Evolutionary conservation across 2,329 filamentous ascomycete species (phyloP).

Genomic region (Dothideomycetidae sp.): DNA sequence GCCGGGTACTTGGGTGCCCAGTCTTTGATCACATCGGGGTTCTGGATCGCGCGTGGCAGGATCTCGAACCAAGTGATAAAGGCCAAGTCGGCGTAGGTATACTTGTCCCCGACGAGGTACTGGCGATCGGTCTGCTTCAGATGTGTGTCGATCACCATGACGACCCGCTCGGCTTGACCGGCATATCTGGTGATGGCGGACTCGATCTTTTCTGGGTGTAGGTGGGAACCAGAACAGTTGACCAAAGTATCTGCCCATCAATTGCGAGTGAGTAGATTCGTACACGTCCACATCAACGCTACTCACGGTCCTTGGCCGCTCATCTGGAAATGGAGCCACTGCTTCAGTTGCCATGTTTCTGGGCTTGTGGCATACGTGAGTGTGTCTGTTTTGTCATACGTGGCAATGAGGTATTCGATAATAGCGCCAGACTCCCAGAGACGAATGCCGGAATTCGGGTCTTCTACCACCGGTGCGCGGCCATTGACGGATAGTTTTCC

Average conservation of each 20-base stretch:
- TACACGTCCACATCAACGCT: not conserved
- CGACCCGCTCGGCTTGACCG: conserved; percentile 2
- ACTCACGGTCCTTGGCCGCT: not conserved
- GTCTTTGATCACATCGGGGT: conserved; percentile 11
- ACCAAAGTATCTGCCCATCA: conserved; percentile 3
- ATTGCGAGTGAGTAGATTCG: too few relatives aligned
- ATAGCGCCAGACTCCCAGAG: conserved; percentile 39
- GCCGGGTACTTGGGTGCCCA: conserved; percentile 11
- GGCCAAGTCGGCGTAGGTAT: conserved; percentile 5
- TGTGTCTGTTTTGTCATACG: conserved; percentile 29
- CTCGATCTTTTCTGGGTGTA: conserved; percentile 2
- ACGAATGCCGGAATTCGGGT: conserved; percentile 32
- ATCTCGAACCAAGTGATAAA: conserved; percentile 2
- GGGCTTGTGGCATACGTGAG: conserved; percentile 25
- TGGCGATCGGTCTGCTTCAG: conserved; percentile 1
- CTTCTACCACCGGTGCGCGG: conserved; percentile 29
- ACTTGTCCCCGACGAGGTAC: conserved; percentile 5
- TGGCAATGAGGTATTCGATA: conserved; percentile 32
- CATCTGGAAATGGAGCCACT: not conserved
- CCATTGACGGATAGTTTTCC: conserved; percentile 33
- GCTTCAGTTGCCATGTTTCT: not conserved
- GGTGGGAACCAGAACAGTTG: conserved; percentile 7
- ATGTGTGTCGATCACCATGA: conserved; percentile 1
- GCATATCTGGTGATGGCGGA: conserved; percentile 4
- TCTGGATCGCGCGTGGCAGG: conserved; percentile 9